Conservation (phyloP, 2,329 filamentous ascomycete species). For the Aureobasidium vineae region DNA sequence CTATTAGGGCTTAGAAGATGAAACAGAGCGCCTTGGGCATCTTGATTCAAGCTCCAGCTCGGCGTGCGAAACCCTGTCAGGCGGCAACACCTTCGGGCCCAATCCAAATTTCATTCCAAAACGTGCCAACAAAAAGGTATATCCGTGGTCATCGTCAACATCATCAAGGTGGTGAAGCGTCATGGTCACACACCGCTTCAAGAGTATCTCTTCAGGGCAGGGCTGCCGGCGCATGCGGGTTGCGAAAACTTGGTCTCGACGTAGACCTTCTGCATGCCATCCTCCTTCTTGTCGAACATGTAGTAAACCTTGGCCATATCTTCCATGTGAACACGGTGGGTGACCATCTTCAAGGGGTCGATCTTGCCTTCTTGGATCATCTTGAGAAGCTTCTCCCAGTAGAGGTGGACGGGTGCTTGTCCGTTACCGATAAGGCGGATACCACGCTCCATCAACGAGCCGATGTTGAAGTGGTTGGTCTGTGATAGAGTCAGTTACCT, state of each 20-base stretch:
- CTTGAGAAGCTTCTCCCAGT: constrained; percentile 75
- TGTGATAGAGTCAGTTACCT: constrained; percentile 35
- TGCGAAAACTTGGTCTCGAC: constrained; percentile 59
- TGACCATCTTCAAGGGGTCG: constrained; percentile 76
- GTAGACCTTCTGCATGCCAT: constrained; percentile 79
- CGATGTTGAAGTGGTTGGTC: constrained; percentile 77
- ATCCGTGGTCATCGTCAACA: constrained; percentile 21
- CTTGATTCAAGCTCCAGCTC: neutral
- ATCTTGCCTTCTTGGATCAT: constrained; percentile 66
- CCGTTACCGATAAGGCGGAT: constrained; percentile 71
- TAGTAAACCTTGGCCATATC: constrained; percentile 54
- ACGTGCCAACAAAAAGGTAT: constrained; percentile 22
- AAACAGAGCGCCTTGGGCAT: constrained; percentile 7
- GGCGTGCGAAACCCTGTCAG: neutral
- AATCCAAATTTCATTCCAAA: constrained; percentile 21
- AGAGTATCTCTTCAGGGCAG: constrained; percentile 50
- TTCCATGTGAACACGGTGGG: constrained; percentile 63
- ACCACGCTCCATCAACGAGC: constrained; percentile 82
- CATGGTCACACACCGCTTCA: neutral
- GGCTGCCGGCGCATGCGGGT: constrained; percentile 52
- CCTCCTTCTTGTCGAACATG: constrained; percentile 67
- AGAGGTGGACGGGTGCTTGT: constrained; percentile 73
- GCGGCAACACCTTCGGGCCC: constrained; percentile 18
- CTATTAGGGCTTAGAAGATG: neutral
- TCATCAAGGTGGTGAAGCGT: constrained; percentile 23